phyloP scores from a whole-genome alignment of 768 basidiomycete genomes.

The Boletus rufocinnamomeus region DNA sequence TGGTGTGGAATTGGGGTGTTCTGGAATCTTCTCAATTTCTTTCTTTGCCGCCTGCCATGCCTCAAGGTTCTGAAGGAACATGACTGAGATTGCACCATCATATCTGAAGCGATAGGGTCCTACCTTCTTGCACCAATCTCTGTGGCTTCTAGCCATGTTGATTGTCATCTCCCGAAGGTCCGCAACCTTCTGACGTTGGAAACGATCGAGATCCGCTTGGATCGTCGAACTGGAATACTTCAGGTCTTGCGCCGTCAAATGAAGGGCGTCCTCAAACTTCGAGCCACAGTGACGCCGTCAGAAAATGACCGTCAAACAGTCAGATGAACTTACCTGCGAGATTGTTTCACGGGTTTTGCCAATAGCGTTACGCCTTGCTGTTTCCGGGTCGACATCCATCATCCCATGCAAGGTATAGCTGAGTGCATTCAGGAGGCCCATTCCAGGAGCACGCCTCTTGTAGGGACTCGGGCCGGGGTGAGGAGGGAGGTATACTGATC shows the following conservation, averaged over 20 bases:
- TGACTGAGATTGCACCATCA: constrained; percentile 17
- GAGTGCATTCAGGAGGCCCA: constrained; percentile 87
- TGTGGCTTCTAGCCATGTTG: constrained; percentile 84
- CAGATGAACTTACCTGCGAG: constrained; percentile 67
- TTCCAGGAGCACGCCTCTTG: constrained; percentile 66
- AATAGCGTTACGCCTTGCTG: constrained; percentile 88
- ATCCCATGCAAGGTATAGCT: constrained; percentile 95
- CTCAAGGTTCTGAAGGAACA: constrained; percentile 76
- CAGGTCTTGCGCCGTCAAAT: constrained; percentile 88
- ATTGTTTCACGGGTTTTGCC: constrained; percentile 93
- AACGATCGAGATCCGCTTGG: constrained; percentile 95
- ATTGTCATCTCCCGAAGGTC: constrained; percentile 95
- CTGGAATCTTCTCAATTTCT: constrained; percentile 87
- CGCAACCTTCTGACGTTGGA: constrained; percentile 98
- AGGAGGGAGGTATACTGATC: constrained; percentile 62
- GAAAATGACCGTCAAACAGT: constrained; percentile 12
- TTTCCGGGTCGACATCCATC: constrained; percentile 99
- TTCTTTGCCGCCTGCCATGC: constrained; percentile 96
- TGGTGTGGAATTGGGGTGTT: constrained; percentile 77
- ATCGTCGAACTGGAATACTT: constrained; percentile 97
- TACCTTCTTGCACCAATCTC: constrained; percentile 97
- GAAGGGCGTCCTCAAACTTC: constrained; percentile 94
- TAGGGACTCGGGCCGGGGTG: constrained; percentile 79
- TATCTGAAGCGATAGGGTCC: constrained; percentile 9
- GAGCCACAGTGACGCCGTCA: constrained; percentile 20